Evolutionary conservation across 192 early-diverging fungal genomes (phyloP).

Genomic region (Backusella tarrabulga): DNA sequence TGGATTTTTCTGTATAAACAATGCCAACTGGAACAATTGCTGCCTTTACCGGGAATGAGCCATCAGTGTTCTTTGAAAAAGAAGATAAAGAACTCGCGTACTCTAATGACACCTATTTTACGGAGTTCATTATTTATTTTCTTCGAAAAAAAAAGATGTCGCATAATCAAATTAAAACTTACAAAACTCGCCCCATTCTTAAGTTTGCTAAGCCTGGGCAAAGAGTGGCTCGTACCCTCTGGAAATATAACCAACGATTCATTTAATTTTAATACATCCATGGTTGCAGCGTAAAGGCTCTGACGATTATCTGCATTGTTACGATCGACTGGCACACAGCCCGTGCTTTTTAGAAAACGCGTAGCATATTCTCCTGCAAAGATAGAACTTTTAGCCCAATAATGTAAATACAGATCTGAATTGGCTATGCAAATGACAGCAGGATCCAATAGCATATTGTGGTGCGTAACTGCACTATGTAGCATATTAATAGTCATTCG

Average conservation of each 20-base stretch:
- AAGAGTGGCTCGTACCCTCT: constrained; percentile 45
- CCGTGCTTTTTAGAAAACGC: constrained; percentile 32
- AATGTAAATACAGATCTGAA: constrained; percentile 44
- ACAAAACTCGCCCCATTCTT: constrained; percentile 51
- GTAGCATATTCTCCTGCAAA: constrained; percentile 34
- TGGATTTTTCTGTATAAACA: constrained; percentile 46
- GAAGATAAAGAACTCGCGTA: constrained; percentile 36
- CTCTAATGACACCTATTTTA: constrained; percentile 40
- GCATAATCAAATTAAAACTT: not conserved
- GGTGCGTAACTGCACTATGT: constrained; percentile 37
- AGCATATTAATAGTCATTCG: not conserved
- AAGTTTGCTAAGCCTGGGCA: constrained; percentile 33
- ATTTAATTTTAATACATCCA: constrained; percentile 37
- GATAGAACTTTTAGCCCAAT: constrained; percentile 51
- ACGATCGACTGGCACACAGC: constrained; percentile 49
- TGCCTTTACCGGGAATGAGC: constrained; percentile 14
- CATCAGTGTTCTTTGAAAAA: constrained; percentile 16
- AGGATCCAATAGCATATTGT: constrained; percentile 53
- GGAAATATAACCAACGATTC: constrained; percentile 49
- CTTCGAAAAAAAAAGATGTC: not conserved
- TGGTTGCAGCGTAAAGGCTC: constrained; percentile 38
- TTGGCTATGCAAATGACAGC: constrained; percentile 35
- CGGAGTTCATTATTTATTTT: constrained; percentile 26
- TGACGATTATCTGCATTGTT: constrained; percentile 33
- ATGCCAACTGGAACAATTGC: constrained; percentile 42